Evolutionary conservation across 805 yeast species (phyloP).

Genomic region (Saccharomycopsis fibuligera): DNA sequence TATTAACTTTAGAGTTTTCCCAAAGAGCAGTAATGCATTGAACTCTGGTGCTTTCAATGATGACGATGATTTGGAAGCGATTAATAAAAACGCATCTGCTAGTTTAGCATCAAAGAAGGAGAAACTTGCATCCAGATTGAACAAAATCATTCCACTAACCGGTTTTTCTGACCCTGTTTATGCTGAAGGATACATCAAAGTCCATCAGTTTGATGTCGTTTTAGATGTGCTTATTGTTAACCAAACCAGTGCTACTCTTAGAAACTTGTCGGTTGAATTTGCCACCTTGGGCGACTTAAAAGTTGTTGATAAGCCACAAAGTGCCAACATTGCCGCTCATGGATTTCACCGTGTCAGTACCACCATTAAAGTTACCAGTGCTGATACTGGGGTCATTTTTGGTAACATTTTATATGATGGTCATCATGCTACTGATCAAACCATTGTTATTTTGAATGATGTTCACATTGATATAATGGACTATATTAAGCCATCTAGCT

Average conservation of each 20-base stretch:
- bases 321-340: conserved; percentile 93
- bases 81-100: conserved; percentile 13
- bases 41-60: conserved; percentile 35
- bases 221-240: conserved; percentile 90
- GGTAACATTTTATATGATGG: conserved; percentile 98
- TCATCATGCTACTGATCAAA: conserved; percentile 82
- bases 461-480: conserved; percentile 96
- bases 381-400: conserved; percentile 96
- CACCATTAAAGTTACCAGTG: conserved; percentile 90
- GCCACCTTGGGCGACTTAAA: conserved; percentile 95
- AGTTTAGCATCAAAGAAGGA: conserved; percentile 38
- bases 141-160: conserved; percentile 87
- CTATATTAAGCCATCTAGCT: conserved; percentile 90
- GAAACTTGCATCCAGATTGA: conserved; percentile 69
- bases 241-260: conserved; percentile 86
- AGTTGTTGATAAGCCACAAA: conserved; percentile 84
- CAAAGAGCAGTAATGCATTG: conserved; percentile 23
- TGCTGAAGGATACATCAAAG: conserved; percentile 93
- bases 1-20: conserved; percentile 63
- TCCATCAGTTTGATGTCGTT: conserved; percentile 95
- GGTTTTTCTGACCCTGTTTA: conserved; percentile 98
- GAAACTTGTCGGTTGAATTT: conserved; percentile 88
- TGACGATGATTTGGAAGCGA: conserved; percentile 25
- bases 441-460: conserved; percentile 87
- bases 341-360: conserved; percentile 88